phyloP scores from a whole-genome alignment of 805 yeast species.

The Crinitomyces ghanaensis region DNA sequence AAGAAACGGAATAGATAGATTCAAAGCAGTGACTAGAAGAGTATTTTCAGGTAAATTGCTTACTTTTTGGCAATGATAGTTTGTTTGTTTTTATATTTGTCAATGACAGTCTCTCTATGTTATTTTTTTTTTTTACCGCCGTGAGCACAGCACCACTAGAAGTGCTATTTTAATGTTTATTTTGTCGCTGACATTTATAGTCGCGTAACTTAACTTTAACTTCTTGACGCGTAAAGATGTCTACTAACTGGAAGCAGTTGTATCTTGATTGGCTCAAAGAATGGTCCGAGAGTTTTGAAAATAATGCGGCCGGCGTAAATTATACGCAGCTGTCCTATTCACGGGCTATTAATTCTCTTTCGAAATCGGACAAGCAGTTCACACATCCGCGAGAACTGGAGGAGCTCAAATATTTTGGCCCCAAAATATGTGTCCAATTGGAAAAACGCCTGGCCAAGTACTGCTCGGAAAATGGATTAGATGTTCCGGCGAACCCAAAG shows the following conservation, averaged over 20 bases:
- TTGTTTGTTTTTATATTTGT: too few relatives aligned
- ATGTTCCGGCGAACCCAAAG: slow-evolving; percentile 31
- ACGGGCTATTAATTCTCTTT: slow-evolving; percentile 45
- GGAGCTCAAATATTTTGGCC: slow-evolving; percentile 60
- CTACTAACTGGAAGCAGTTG: slow-evolving; percentile 15
- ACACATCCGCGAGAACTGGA: slow-evolving; percentile 46
- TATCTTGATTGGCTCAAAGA: slow-evolving; percentile 21
- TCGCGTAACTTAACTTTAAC: neutral
- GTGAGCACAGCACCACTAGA: too few relatives aligned
- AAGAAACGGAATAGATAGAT: too few relatives aligned
- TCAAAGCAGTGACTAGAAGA: too few relatives aligned
- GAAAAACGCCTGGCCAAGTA: slow-evolving; percentile 36
- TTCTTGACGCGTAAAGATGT: neutral
- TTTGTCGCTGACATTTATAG: too few relatives aligned
- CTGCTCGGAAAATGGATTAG: slow-evolving; percentile 44
- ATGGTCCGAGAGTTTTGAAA: slow-evolving; percentile 13
- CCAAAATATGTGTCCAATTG: slow-evolving; percentile 45
- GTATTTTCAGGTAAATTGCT: too few relatives aligned
- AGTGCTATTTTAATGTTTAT: too few relatives aligned
- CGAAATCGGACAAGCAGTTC: slow-evolving; percentile 34
- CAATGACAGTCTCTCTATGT: too few relatives aligned
- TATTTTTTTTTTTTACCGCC: too few relatives aligned
- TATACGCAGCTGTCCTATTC: too few relatives aligned
- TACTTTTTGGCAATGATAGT: too few relatives aligned
- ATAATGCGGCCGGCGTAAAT: slow-evolving; percentile 1